phyloP scores from a whole-genome alignment of 2,329 filamentous ascomycete genomes.

The Botrytis elliptica region DNA sequence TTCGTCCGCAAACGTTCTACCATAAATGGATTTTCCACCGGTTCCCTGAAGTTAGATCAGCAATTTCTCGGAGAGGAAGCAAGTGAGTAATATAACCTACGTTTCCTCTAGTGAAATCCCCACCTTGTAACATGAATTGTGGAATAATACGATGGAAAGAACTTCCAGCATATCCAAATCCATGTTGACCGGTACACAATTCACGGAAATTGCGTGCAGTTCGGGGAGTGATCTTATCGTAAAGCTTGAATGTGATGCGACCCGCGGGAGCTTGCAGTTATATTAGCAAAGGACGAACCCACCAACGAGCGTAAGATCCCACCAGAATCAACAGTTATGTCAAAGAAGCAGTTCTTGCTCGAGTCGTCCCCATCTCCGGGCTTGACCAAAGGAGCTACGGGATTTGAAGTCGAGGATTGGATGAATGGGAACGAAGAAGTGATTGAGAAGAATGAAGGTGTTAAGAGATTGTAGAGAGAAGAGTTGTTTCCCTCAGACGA shows the following conservation, averaged over 20 bases:
- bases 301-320: too few species aligned
- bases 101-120: conserved; percentile 90
- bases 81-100: conserved; percentile 52
- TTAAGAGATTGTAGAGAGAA: conserved; percentile 12
- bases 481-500: conserved; percentile 1
- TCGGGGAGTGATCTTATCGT: conserved; percentile 79
- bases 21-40: conserved; percentile 91
- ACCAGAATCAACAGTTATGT: conserved; percentile 18
- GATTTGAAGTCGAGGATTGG: conserved; percentile 3
- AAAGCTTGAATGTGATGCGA: conserved; percentile 86
- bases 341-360: conserved; percentile 17
- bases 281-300: not conserved
- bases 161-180: conserved; percentile 79
- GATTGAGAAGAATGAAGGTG: conserved; percentile 17
- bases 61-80: conserved; percentile 49
- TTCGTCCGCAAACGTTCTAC: conserved; percentile 90
- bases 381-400: not conserved
- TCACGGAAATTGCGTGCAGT: conserved; percentile 95
- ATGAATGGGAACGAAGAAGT: conserved; percentile 9
- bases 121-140: conserved; percentile 92
- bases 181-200: conserved; percentile 80
- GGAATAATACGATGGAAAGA: conserved; percentile 92
- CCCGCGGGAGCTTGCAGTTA: conserved; percentile 43
- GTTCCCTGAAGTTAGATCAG: conserved; percentile 62
- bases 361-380: not conserved